These are phyloP conservation scores for Diplocarpon rosae DNA, from an alignment of 2,329 filamentous ascomycete genomes.

Conservation along the genomic window DNA sequence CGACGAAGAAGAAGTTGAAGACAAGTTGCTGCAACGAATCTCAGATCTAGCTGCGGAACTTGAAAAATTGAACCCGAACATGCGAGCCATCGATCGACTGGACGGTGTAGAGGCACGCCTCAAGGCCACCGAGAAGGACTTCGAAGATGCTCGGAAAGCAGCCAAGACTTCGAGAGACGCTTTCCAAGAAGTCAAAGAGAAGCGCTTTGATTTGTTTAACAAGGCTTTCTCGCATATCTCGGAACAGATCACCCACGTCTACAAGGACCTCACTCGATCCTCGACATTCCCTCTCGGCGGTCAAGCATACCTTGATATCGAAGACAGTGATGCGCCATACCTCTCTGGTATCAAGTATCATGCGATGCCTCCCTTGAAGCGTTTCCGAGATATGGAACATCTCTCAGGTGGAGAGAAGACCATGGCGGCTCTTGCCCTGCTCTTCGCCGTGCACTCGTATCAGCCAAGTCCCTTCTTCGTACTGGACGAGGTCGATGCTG, in stretches of 20 bases:
- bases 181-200: slow-evolving; percentile 72
- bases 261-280: slow-evolving; percentile 87
- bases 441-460: slow-evolving; percentile 95
- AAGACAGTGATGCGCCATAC: slow-evolving; percentile 92
- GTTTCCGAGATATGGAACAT: slow-evolving; percentile 98
- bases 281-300: slow-evolving; percentile 90
- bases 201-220: slow-evolving; percentile 84
- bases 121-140: slow-evolving; percentile 77
- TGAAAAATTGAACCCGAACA: slow-evolving; percentile 92
- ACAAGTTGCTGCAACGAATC: slow-evolving; percentile 68
- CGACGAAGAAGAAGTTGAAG: slow-evolving; percentile 60
- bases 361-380: slow-evolving; percentile 95
- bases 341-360: slow-evolving; percentile 95
- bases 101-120: slow-evolving; percentile 77
- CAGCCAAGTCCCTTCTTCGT: slow-evolving; percentile 96
- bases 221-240: slow-evolving; percentile 92
- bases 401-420: slow-evolving; percentile 96
- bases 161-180: slow-evolving; percentile 68
- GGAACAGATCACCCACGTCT: slow-evolving; percentile 86
- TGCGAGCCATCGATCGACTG: slow-evolving; percentile 86
- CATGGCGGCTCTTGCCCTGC: slow-evolving; percentile 89
- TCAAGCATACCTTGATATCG: slow-evolving; percentile 76
- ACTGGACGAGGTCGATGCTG: slow-evolving; percentile 93
- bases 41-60: slow-evolving; percentile 63
- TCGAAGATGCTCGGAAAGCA: slow-evolving; percentile 67